A percentile compares a stretch with the other conserved stretches of the same genome.
Conservation (phyloP, 2,329 filamentous ascomycete species). For the Colletotrichum tabaci region DNA sequence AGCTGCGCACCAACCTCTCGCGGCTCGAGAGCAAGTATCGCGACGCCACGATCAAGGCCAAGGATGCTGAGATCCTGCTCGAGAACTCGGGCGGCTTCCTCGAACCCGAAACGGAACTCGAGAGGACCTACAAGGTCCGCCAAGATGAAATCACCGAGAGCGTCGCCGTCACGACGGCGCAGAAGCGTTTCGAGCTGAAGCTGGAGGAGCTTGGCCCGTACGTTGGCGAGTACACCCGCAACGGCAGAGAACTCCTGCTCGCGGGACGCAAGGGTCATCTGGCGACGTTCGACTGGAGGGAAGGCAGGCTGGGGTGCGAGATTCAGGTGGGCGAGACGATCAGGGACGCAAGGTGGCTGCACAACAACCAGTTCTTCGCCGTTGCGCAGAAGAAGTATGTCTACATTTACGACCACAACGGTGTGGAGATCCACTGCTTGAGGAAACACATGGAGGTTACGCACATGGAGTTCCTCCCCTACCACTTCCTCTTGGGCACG, state of each 20-base stretch:
- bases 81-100: constrained; percentile 90
- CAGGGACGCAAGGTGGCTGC: constrained; percentile 90
- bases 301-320: constrained; percentile 92
- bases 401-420: constrained; percentile 94
- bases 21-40: constrained; percentile 87
- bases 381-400: constrained; percentile 97
- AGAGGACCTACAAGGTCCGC: constrained; percentile 91
- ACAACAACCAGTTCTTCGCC: constrained; percentile 95
- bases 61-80: constrained; percentile 94
- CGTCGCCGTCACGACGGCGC: constrained; percentile 86
- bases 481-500: constrained; percentile 93
- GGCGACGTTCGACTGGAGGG: constrained; percentile 96
- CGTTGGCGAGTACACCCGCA: constrained; percentile 88
- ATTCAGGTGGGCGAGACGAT: constrained; percentile 92
- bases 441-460: constrained; percentile 92
- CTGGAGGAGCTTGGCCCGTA: constrained; percentile 90
- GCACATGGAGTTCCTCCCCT: constrained; percentile 95
- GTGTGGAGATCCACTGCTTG: constrained; percentile 93
- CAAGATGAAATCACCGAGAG: constrained; percentile 86
- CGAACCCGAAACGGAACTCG: constrained; percentile 89
- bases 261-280: constrained; percentile 94
- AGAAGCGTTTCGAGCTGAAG: constrained; percentile 93
- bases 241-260: constrained; percentile 87
- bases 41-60: constrained; percentile 84
- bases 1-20: constrained; percentile 85